Base-by-base conservation (phyloP, 352 stramenopile genomes). In the Pythium scleroteichum region DNA sequence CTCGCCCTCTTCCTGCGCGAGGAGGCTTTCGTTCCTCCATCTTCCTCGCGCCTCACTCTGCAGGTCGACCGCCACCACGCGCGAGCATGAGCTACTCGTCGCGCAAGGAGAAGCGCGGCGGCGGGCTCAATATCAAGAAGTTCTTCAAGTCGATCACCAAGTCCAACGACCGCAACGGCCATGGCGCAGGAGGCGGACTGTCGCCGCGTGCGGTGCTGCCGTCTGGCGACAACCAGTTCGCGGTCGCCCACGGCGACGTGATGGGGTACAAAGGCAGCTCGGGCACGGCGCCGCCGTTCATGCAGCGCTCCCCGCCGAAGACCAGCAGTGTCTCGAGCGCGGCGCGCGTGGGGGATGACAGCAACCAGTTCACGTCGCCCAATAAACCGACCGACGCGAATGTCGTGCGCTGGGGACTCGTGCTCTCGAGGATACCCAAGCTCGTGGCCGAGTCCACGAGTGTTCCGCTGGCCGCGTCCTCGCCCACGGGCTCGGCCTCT, bases 101-200 rank as follows among this genome's bases (percentile, higher is more conserved):
- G 46, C 61, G 50, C 44, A 68, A 68, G 47, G 61, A 68, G 61
- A 68, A 68, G 40, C 51, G 52, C 42, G 47, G 49, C 41, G 35
- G 58, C 38, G 51, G 42, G 17, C 38, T 57, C 32, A 65, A 32
- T 48, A 16, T 70, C 16, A 64, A 62, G n/a, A 65, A 54, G 62
- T 62, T 70, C 27, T 70, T 70, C 50, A 65, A 65, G 50, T 53
- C 56, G 2, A 62, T 65, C 44, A 65, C 55, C 40, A 70, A 70
- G 51, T 32, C 53, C n/a, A 58, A 54, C 29, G 46, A 39, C 29
- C 26, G 20, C 16, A 14, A 22, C 26, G 16, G 49, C 29, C 2
- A 23, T 33, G 8, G 22, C 24, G 35, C 27, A 47, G 27, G 42
- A 35, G 48, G 57, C 19, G 41, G 39, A 17, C 20, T 41, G 4